Conservation (phyloP, 148 eudicot genomes). For the Gaultheria prostrata region DNA sequence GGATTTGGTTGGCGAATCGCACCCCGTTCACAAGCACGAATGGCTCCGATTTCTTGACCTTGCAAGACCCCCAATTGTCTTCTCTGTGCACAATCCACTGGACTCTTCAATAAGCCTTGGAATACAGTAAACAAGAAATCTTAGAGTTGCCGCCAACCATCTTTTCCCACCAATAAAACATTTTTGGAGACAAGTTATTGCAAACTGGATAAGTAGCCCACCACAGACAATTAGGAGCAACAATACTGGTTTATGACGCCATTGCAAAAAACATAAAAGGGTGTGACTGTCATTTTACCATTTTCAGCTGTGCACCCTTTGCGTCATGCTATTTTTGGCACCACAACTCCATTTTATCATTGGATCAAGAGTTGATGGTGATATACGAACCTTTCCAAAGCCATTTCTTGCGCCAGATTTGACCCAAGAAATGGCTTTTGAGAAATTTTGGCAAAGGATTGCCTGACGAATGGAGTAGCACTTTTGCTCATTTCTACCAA, state of each 20-base stretch:
- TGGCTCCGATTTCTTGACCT: slow-evolving; percentile 16
- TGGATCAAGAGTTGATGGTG: neutral
- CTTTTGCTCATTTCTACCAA: neutral
- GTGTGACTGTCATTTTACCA: neutral
- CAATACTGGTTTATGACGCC: neutral
- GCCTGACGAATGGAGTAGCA: neutral
- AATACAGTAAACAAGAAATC: neutral
- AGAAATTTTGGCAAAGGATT: neutral
- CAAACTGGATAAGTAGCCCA: neutral
- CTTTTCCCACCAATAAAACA: neutral
- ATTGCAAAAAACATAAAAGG: neutral
- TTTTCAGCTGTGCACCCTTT: neutral
- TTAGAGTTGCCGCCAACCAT: neutral
- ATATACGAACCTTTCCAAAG: neutral
- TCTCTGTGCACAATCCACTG: neutral
- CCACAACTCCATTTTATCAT: neutral
- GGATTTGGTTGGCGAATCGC: slow-evolving; percentile 15
- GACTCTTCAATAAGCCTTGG: slow-evolving; percentile 12
- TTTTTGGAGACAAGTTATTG: neutral
- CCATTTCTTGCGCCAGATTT: neutral
- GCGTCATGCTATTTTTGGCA: neutral
- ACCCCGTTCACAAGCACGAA: neutral
- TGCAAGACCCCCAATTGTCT: slow-evolving; percentile 17
- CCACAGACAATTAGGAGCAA: neutral
- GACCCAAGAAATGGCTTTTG: neutral